Base-by-base conservation (phyloP, 2,329 filamentous ascomycete genomes). In the Biscogniauxia sp. region DNA sequence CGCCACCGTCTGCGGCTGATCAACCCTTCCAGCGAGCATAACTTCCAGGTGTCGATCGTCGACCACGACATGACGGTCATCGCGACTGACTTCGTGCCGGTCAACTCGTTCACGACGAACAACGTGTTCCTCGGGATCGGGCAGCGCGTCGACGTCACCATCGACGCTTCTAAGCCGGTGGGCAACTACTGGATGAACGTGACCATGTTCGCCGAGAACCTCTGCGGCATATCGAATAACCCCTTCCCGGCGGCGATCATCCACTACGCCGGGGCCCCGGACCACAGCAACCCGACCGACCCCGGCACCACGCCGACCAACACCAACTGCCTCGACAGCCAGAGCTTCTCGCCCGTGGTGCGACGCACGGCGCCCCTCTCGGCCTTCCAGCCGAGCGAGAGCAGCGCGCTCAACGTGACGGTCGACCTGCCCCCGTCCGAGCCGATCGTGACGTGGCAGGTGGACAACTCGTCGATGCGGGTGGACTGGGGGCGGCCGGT, bases 61-160 rank as follows among this genome's bases (percentile, higher is more conserved):
- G 76, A 77, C 26, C 84, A 87, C 69, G 74, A 73, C 11, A 73
- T 87, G 61, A 82, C 77, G 0, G 79, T 87, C 41, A 80, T 86
- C 55, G 75, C 79, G 11, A 78, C 76, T 52, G 84, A 87, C 68
- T 80, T 84, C 49, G 82, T 86, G 2, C 78, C 81, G 1, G 74
- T 85, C 51, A 70, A 78, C 61, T 80, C 85, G 0, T 83, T 82
- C 67, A 74, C 73, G 3, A 80, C 79, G 0, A 72, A 78, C 5
- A 73, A 77, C 20, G 73, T 87, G 52, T 81, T 78, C 53, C 73
- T 87, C n/a, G 81, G 77, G 51, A 76, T 84, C 62, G 79, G 73
- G 50, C 77, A 73, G 69, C 73, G 83, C 7, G 70, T 74, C 54
- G 80, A 84, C 61, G 74, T 83, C 53, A 75, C 80, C 41, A 77